Conservation (phyloP, 1,139 yeast genomes). For the Petasospora fabianii region DNA sequence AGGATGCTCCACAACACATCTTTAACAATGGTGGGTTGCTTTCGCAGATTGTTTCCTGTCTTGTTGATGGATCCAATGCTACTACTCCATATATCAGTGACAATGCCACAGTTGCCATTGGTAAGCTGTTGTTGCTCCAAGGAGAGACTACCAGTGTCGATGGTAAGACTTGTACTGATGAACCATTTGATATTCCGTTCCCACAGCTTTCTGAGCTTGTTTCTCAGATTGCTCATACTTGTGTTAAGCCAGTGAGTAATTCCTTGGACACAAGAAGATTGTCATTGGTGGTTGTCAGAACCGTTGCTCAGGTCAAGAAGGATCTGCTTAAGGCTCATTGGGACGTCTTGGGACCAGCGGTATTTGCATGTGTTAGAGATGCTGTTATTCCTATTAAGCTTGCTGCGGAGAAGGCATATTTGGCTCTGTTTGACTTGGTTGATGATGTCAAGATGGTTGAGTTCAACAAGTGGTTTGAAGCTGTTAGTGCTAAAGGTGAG, state of each 20-base stretch:
- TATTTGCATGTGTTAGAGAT: slow-evolving; percentile 83
- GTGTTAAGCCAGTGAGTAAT: slow-evolving; percentile 51
- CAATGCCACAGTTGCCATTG: slow-evolving; percentile 78
- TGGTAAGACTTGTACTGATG: slow-evolving; percentile 14
- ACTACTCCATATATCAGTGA: slow-evolving; percentile 60
- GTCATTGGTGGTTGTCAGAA: slow-evolving; percentile 70
- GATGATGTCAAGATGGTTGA: slow-evolving; percentile 58
- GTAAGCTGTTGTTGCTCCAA: slow-evolving; percentile 64
- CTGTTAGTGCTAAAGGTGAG: slow-evolving; percentile 21
- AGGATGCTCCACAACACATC: slow-evolving; percentile 65
- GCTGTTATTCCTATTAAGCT: slow-evolving; percentile 83
- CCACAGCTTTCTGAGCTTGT: slow-evolving; percentile 39
- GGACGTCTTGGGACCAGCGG: slow-evolving; percentile 62
- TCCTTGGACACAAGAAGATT: slow-evolving; percentile 82
- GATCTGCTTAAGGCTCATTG: slow-evolving; percentile 49
- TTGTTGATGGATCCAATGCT: slow-evolving; percentile 46
- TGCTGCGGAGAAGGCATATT: slow-evolving; percentile 90
- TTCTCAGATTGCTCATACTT: slow-evolving; percentile 46
- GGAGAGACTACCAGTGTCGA: slow-evolving; percentile 36
- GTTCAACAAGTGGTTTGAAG: slow-evolving; percentile 58
- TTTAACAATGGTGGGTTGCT: slow-evolving; percentile 49
- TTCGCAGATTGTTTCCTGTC: slow-evolving; percentile 45
- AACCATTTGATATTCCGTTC: slow-evolving; percentile 36
- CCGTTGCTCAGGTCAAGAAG: slow-evolving; percentile 63
- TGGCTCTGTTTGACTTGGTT: slow-evolving; percentile 67